A percentile compares a stretch with the other conserved stretches of the same genome.
Conservation (phyloP, 1,139 yeast genomes). For the Lodderomyces parapsilosis region DNA sequence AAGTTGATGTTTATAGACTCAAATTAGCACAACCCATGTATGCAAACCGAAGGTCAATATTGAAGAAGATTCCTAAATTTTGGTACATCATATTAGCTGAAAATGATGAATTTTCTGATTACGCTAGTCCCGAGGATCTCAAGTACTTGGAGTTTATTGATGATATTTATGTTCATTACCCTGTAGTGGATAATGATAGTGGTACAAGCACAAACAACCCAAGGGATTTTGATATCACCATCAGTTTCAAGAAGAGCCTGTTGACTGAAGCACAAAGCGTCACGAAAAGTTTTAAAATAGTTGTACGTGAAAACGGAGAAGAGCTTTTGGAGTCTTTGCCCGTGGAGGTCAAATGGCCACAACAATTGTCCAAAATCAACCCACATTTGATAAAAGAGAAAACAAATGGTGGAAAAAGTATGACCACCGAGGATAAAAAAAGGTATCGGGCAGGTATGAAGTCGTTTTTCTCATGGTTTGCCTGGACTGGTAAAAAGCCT, state of each 20-base stretch:
- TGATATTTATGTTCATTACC: conserved; percentile 56
- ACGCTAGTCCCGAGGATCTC: conserved; percentile 63
- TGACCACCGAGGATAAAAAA: conserved; percentile 52
- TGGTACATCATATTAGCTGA: conserved; percentile 79
- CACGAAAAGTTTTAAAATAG: conserved; percentile 49
- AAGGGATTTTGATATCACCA: conserved; percentile 55
- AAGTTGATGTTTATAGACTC: conserved; percentile 51
- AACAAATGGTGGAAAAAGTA: conserved; percentile 27
- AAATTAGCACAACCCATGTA: conserved; percentile 51
- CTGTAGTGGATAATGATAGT: conserved; percentile 28
- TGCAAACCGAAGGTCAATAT: conserved; percentile 44
- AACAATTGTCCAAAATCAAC: conserved; percentile 48
- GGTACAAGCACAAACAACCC: conserved; percentile 26
- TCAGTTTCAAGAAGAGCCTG: conserved; percentile 41
- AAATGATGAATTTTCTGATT: conserved; percentile 75
- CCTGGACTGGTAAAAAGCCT: conserved; percentile 72
- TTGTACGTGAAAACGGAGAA: conserved; percentile 48
- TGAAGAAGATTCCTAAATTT: conserved; percentile 56
- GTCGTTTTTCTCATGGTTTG: conserved; percentile 71
- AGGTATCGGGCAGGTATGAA: conserved; percentile 68
- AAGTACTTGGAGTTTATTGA: conserved; percentile 61
- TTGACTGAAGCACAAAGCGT: conserved; percentile 51
- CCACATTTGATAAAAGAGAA: conserved; percentile 46
- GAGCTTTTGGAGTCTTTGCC: conserved; percentile 51
- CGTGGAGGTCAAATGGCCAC: conserved; percentile 60